Evolutionary conservation across 2,329 filamentous ascomycete species (phyloP).

Genomic region (Exutisphaerella laricina): DNA sequence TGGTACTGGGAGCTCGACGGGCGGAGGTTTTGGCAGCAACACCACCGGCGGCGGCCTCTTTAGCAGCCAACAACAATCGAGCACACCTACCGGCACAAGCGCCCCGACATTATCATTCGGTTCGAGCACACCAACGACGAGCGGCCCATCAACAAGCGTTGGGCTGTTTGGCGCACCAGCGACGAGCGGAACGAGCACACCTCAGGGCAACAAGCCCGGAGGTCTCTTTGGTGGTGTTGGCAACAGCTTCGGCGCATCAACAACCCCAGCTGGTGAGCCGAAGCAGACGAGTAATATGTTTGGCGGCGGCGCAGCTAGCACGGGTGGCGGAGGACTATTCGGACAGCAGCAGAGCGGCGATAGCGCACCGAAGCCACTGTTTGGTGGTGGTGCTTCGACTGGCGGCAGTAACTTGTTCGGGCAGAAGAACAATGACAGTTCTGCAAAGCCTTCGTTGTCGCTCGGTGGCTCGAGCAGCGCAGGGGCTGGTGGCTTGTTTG

Average conservation of each 20-base stretch:
- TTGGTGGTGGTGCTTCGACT: conserved; percentile 9
- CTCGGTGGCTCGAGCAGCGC: background rate
- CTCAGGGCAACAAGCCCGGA: conserved; percentile 15
- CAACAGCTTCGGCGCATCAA: conserved; percentile 16
- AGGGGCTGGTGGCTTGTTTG: background rate
- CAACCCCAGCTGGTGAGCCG: conserved; percentile 21
- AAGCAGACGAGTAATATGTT: conserved; percentile 15
- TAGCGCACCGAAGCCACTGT: conserved; percentile 1
- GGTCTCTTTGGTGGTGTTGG: conserved; percentile 13
- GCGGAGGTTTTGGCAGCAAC: conserved; percentile 1
- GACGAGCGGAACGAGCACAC: conserved; percentile 19
- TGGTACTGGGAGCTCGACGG: conserved; percentile 1
- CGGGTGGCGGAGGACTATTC: conserved; percentile 4
- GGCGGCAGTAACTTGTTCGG: conserved; percentile 6
- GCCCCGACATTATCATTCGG: conserved; percentile 1
- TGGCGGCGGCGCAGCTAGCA: background rate
- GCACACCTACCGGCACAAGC: conserved; percentile 3
- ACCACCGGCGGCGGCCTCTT: conserved; percentile 3
- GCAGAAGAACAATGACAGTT: background rate
- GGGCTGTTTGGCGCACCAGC: conserved; percentile 6
- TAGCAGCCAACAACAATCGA: background rate
- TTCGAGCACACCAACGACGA: conserved; percentile 3
- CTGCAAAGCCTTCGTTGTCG: background rate
- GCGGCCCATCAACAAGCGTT: background rate
- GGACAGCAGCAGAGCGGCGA: background rate